A percentile compares a stretch with the other conserved stretches of the same genome.
Evolutionary conservation across 2,329 filamentous ascomycete genomes (phyloP).

Genomic region (Hawksworthiomyces lignivorus): DNA sequence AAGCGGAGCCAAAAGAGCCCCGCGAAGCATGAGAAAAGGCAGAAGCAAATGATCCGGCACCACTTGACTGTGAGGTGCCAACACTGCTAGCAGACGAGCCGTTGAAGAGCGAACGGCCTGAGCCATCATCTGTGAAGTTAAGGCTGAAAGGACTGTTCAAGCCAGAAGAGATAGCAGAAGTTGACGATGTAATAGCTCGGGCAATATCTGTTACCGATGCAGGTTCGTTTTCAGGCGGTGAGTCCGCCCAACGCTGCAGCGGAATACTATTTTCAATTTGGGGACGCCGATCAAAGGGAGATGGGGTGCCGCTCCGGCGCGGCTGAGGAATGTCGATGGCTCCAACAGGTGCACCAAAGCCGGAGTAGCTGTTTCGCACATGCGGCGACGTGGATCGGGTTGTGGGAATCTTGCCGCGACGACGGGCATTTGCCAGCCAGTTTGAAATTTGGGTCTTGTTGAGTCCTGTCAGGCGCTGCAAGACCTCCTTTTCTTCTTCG

Average conservation of each 20-base stretch:
- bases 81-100: constrained; percentile 53
- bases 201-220: constrained; percentile 53
- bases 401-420: constrained; percentile 68
- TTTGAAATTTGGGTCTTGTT: constrained; percentile 80
- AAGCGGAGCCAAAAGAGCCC: constrained; percentile 48
- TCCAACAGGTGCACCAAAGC: constrained; percentile 22
- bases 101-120: constrained; percentile 48
- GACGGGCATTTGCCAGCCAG: constrained; percentile 85
- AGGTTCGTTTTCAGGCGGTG: constrained; percentile 52
- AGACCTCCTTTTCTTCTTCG: constrained; percentile 74
- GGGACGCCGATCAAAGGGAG: constrained; percentile 19
- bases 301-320: constrained; percentile 41
- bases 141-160: constrained; percentile 50
- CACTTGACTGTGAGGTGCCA: constrained; percentile 53
- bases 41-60: constrained; percentile 46
- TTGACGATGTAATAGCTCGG: constrained; percentile 47
- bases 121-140: constrained; percentile 55
- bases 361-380: constrained; percentile 49
- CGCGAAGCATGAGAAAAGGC: constrained; percentile 52
- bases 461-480: constrained; percentile 72
- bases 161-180: constrained; percentile 44
- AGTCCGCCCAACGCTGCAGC: constrained; percentile 51
- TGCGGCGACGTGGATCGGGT: constrained; percentile 64
- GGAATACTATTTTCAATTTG: constrained; percentile 42
- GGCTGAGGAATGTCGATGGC: constrained; percentile 68